A percentile compares a stretch with the other conserved stretches of the same genome.
These are phyloP conservation scores for Pugionium cornutum DNA, from an alignment of 345 rosid genomes.

Conservation along the genomic window DNA sequence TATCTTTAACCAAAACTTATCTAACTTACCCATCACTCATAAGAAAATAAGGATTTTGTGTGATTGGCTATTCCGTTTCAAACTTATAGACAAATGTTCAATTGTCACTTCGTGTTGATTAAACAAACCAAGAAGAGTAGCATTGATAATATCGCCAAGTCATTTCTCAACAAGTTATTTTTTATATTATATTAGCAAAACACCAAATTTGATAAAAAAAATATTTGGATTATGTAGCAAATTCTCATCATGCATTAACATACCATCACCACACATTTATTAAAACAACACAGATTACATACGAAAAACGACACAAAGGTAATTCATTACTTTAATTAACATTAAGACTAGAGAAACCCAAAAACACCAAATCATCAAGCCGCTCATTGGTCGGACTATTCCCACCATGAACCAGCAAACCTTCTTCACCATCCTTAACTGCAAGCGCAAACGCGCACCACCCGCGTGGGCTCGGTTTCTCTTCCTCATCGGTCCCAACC, in stretches of 20 bases:
- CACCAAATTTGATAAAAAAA: constrained; percentile 7
- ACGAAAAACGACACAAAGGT: constrained; percentile 3
- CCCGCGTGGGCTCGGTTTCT: constrained; percentile 29
- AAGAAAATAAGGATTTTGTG: too few relatives aligned
- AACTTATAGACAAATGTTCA: too few relatives aligned
- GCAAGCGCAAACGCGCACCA: constrained; percentile 35
- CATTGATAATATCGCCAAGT: too few relatives aligned
- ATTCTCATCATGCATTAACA: neutral
- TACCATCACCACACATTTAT: neutral
- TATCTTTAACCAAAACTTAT: too few relatives aligned
- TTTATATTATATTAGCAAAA: neutral
- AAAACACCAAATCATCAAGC: constrained; percentile 41
- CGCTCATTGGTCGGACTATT: constrained; percentile 38
- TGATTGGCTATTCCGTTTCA: too few relatives aligned
- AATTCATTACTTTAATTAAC: neutral
- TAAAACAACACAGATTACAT: constrained; percentile 14
- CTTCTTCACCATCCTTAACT: constrained; percentile 35
- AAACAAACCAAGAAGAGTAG: too few relatives aligned
- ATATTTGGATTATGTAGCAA: neutral
- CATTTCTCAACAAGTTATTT: too few relatives aligned
- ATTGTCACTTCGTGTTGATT: too few relatives aligned
- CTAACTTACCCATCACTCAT: too few relatives aligned
- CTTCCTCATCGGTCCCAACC: constrained; percentile 18
- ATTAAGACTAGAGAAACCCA: constrained; percentile 22
- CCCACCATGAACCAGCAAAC: constrained; percentile 41